These are phyloP conservation scores for Aspergillus tamarii DNA, from an alignment of 2,329 filamentous ascomycete species.

Conservation along the genomic window DNA sequence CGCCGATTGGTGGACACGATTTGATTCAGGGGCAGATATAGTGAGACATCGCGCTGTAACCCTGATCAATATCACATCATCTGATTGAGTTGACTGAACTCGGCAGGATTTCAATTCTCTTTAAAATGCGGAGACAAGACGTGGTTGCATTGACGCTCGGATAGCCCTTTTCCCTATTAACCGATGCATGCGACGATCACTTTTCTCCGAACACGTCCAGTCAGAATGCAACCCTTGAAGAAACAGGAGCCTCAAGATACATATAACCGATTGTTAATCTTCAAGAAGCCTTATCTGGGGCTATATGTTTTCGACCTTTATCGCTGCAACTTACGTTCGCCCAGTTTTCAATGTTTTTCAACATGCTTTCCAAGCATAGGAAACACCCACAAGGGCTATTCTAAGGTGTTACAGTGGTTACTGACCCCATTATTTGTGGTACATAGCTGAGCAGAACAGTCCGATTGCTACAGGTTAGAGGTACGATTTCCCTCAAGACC, in stretches of 20 bases:
- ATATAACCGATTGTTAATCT: no score
- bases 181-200: not conserved
- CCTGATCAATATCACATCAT: not conserved
- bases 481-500: not conserved
- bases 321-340: no score
- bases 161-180: not conserved
- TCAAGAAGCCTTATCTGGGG: no score
- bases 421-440: no score
- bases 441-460: not conserved
- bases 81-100: not conserved
- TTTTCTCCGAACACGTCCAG: not conserved
- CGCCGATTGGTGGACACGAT: not conserved
- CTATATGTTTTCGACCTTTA: no score
- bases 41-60: constrained; percentile 4
- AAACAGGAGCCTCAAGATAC: no score
- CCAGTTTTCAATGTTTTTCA: no score
- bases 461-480: not conserved
- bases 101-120: not conserved
- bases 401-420: not conserved
- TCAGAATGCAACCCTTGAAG: no score
- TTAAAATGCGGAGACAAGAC: not conserved
- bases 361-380: not conserved
- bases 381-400: not conserved
- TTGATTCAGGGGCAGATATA: not conserved
- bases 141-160: not conserved